phyloP scores from a whole-genome alignment of 192 early-diverging fungal species.

The Backusella tuberculispora region DNA sequence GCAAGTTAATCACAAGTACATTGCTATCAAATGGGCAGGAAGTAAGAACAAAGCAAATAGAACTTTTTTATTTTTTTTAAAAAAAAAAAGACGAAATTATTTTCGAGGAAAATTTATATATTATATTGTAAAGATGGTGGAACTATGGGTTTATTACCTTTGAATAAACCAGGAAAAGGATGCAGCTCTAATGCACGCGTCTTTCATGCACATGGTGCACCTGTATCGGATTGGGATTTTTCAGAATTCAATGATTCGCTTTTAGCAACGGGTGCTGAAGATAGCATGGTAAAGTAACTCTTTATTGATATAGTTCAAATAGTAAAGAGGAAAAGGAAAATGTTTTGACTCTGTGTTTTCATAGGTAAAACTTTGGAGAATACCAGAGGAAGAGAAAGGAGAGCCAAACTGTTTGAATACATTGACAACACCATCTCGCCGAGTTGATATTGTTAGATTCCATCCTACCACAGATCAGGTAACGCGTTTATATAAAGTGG shows the following conservation, averaged over 20 bases:
- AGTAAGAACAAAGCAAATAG: conserved; percentile 10
- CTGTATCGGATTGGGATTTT: conserved; percentile 54
- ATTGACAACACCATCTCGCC: conserved; percentile 39
- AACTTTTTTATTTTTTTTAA: neutral
- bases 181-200: conserved; percentile 20
- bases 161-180: conserved; percentile 31
- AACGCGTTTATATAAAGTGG: conserved; percentile 1
- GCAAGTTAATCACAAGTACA: conserved; percentile 26
- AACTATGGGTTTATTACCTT: conserved; percentile 28
- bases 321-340: neutral
- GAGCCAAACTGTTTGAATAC: conserved; percentile 35
- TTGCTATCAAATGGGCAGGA: conserved; percentile 33
- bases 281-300: conserved; percentile 41
- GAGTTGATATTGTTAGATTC: conserved; percentile 47
- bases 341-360: neutral
- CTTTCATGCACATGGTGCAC: conserved; percentile 48
- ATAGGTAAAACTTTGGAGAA: conserved; percentile 54
- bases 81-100: neutral
- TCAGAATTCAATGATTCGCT: conserved; percentile 46
- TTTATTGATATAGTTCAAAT: no score
- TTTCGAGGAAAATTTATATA: neutral
- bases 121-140: conserved; percentile 23
- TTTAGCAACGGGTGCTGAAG: conserved; percentile 50
- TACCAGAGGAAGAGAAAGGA: conserved; percentile 25
- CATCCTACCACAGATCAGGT: conserved; percentile 55